Conservation (phyloP, 805 yeast species). For the Candida suzukii region DNA sequence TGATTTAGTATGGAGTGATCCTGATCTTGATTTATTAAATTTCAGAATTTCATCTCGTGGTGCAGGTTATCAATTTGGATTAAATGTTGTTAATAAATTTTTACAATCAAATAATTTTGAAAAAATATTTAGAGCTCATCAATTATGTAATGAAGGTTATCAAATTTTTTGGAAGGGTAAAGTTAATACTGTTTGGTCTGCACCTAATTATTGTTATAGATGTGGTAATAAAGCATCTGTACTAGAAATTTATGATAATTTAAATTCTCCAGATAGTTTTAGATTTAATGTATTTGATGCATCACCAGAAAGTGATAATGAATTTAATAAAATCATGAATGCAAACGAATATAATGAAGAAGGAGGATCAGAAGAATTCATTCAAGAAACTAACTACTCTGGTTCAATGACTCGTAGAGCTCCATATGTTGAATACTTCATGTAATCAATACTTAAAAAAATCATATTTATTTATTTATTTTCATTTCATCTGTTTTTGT, state of each 20-base stretch:
- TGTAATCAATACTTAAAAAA: slow-evolving; percentile 12
- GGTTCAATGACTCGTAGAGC: slow-evolving; percentile 19
- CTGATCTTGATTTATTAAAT: slow-evolving; percentile 74
- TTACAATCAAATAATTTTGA: slow-evolving; percentile 68
- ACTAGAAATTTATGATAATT: slow-evolving; percentile 62
- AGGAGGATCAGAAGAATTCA: slow-evolving; percentile 5
- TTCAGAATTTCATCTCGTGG: slow-evolving; percentile 92
- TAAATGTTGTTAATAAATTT: slow-evolving; percentile 84
- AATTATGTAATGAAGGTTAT: slow-evolving; percentile 92
- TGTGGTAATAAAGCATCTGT: slow-evolving; percentile 98
- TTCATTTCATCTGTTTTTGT: no score
- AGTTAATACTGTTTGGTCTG: slow-evolving; percentile 96
- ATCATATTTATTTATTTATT: neutral
- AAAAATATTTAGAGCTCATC: slow-evolving; percentile 90
- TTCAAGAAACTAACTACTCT: neutral
- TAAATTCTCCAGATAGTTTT: slow-evolving; percentile 54
- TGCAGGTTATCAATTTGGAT: slow-evolving; percentile 95
- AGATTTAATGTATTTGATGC: slow-evolving; percentile 91
- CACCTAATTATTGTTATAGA: slow-evolving; percentile 95
- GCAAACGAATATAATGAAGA: slow-evolving; percentile 8
- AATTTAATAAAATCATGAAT: slow-evolving; percentile 34
- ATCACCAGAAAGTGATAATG: slow-evolving; percentile 84
- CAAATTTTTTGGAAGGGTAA: slow-evolving; percentile 86
- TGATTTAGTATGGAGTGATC: slow-evolving; percentile 97
- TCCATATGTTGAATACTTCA: slow-evolving; percentile 34